A percentile compares a stretch with the other conserved stretches of the same genome.
Conservation (phyloP, 169 alveolate species). For the Cryptosporidium andersoni region DNA sequence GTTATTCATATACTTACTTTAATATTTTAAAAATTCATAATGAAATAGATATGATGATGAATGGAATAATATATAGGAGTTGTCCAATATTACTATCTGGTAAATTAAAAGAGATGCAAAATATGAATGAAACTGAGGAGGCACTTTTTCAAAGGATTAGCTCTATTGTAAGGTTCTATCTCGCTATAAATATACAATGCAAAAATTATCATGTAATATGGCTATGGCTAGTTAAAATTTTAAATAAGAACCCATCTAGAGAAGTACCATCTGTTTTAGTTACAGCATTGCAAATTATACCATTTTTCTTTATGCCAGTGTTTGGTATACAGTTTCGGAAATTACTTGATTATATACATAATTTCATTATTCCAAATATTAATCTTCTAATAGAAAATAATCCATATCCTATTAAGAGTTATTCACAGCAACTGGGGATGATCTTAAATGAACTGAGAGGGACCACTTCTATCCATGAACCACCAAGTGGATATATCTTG, state of each 20-base stretch:
- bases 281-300: conserved; percentile 16
- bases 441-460: conserved; percentile 16
- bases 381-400: conserved; percentile 7
- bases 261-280: conserved; percentile 5
- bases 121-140: conserved; percentile 30
- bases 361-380: conserved; percentile 24
- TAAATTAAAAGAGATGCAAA: conserved; percentile 11
- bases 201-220: conserved; percentile 36
- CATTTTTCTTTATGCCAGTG: conserved; percentile 30
- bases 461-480: not conserved
- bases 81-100: conserved; percentile 20
- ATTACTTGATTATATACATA: conserved; percentile 43
- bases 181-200: conserved; percentile 38
- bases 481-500: conserved; percentile 56
- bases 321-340: conserved; percentile 34
- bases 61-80: conserved; percentile 23
- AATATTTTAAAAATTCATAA: conserved; percentile 19
- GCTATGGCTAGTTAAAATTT: conserved; percentile 60
- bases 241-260: conserved; percentile 33
- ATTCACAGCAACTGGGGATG: conserved; percentile 44
- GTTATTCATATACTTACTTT: conserved; percentile 52
- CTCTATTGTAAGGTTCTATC: conserved; percentile 36
- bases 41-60: conserved; percentile 16
- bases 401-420: conserved; percentile 54
- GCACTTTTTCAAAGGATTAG: conserved; percentile 22